Percentiles rank a stretch among this genome's conserved stretches.
phyloP scores from a whole-genome alignment of 2,329 filamentous ascomycete genomes.

The Fusarium graminum region DNA sequence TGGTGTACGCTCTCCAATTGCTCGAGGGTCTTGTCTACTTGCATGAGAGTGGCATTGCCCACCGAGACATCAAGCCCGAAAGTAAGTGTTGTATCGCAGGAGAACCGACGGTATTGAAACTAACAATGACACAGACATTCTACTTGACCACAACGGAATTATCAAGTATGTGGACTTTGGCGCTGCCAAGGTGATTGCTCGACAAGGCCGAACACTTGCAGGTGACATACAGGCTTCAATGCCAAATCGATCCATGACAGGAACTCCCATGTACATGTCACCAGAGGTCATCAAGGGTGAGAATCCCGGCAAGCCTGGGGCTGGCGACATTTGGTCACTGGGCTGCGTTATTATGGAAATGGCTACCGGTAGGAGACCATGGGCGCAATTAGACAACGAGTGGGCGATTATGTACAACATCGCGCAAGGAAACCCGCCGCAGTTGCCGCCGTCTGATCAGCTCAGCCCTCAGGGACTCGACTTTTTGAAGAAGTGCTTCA shows the following conservation, averaged over 20 bases:
- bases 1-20: conserved; percentile 95
- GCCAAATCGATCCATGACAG: conserved; percentile 92
- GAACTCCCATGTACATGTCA: conserved; percentile 99
- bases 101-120: background rate
- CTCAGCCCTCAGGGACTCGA: conserved; percentile 87
- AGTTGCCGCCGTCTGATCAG: conserved; percentile 84
- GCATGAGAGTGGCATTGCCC: conserved; percentile 90
- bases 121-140: conserved; percentile 73
- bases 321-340: conserved; percentile 95
- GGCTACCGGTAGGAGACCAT: conserved; percentile 93
- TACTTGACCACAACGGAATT: conserved; percentile 96
- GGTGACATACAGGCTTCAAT: conserved; percentile 68
- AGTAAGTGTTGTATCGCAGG: conserved; percentile 69
- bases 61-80: conserved; percentile 98
- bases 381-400: conserved; percentile 97
- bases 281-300: conserved; percentile 97
- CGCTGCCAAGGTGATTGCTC: conserved; percentile 95
- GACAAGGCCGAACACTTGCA: conserved; percentile 88
- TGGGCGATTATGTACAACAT: conserved; percentile 99
- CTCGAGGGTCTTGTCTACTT: conserved; percentile 94
- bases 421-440: conserved; percentile 92
- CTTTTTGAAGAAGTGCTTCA: conserved; percentile 89
- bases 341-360: conserved; percentile 98
- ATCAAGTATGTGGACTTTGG: conserved; percentile 99
- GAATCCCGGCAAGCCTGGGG: conserved; percentile 81